Evolutionary conservation across 2,329 filamentous ascomycete genomes (phyloP), one percentile per base, ranked within the genome.

Genomic region (Stachybotrys echinatus): DNA sequence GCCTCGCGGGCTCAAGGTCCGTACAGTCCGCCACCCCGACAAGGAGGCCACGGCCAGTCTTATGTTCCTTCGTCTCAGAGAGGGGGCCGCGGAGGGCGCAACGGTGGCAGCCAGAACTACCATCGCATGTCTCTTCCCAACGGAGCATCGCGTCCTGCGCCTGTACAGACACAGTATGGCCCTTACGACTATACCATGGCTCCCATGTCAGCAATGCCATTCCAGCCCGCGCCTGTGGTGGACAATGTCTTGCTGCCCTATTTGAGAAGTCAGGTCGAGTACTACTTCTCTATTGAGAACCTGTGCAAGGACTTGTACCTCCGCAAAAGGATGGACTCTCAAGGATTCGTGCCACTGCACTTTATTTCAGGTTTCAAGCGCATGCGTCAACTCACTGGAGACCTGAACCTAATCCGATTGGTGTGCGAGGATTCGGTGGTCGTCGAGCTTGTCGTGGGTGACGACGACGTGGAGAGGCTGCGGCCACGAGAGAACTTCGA

Each of bases 261-360:
- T 44, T 65, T 82, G 45, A 75, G 70, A 49, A 65, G 65, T 55
- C 73, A 79, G 63, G 80, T 91, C 37, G 90, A 96, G 62, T 99
- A 96, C 74, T 99, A 99, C 70, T 96, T 99, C 71, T 97, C 92
- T 0, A 81, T 96, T 23, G 89, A 96, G 62, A 99, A 99, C 65
- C 78, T 97, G 46, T 88, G 89, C 77, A 96, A 96, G 70, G 94
- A 99, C 63, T 78, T 89, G 62, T 97, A 84, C 68, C 77, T 99
- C 52, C 86, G 94, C 50, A 85, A 83, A 61, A 85, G 92, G 59
- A 97, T 99, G 94, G 92, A 99, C 65, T 89, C 88, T 1, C 89
- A 97, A 66, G 94, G 94, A 18, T 97, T 92, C 62, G 92, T 96
- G 14, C 84, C 83, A 47, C 73, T 99, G 47, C 77, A 80, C 31